Evolutionary conservation across 1,139 yeast genomes (phyloP).

Genomic region (Tardiomyces depauwii): DNA sequence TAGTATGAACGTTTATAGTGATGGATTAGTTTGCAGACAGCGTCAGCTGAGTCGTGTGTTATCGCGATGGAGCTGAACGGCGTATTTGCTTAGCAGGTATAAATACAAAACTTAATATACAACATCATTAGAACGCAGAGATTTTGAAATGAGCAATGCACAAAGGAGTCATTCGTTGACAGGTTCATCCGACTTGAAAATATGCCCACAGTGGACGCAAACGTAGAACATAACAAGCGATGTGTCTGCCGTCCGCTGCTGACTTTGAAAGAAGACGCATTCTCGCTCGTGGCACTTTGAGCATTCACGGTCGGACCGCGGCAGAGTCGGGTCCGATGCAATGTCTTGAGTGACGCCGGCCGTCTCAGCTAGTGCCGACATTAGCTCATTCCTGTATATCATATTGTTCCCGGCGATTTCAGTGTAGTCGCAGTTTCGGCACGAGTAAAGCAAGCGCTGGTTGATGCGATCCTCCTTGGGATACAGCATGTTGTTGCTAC

Average conservation of each 20-base stretch:
- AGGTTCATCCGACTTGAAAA: conserved; percentile 25
- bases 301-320: conserved; percentile 88
- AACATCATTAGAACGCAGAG: too few relatives aligned
- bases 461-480: conserved; percentile 86
- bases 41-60: too few relatives aligned
- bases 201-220: conserved; percentile 76
- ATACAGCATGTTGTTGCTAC: conserved; percentile 86
- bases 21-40: not conserved
- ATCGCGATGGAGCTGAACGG: too few relatives aligned
- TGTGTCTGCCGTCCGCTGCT: conserved; percentile 89
- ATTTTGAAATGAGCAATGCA: too few relatives aligned
- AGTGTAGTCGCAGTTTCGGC: conserved; percentile 91
- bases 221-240: conserved; percentile 91
- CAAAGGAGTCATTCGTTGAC: not conserved
- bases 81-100: too few relatives aligned
- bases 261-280: conserved; percentile 94
- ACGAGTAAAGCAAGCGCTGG: conserved; percentile 68
- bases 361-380: conserved; percentile 61
- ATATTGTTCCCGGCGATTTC: conserved; percentile 84
- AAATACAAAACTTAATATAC: too few relatives aligned
- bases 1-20: not conserved
- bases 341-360: conserved; percentile 98
- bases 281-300: conserved; percentile 80
- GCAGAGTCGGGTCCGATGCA: conserved; percentile 92
- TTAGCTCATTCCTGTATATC: conserved; percentile 88